Evolutionary conservation across 768 basidiomycete genomes (phyloP).

Genomic region (Kwoniella mangroviensis): DNA sequence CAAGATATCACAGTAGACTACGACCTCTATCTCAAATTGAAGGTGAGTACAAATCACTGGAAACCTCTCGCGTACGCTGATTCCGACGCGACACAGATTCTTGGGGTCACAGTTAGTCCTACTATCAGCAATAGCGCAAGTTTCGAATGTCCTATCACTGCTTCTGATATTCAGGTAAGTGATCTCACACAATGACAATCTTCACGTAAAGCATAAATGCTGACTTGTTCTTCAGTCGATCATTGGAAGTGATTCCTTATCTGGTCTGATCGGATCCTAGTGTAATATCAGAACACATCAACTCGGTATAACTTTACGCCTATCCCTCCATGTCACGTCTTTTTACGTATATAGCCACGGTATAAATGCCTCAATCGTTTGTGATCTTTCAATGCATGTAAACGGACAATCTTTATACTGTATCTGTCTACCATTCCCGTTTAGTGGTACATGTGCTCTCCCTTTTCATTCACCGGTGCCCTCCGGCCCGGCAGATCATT

Average conservation of each 20-base stretch:
- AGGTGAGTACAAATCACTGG: constrained; percentile 29
- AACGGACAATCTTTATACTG: constrained; percentile 3
- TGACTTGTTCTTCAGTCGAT: constrained; percentile 9
- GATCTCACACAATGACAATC: background rate
- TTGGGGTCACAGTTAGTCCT: constrained; percentile 47
- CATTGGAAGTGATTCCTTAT: constrained; percentile 17
- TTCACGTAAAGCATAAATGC: background rate
- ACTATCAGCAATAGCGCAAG: constrained; percentile 53
- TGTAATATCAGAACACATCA: background rate
- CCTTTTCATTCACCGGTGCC: background rate
- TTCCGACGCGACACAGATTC: constrained; percentile 26
- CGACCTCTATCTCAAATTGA: constrained; percentile 51
- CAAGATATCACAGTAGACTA: constrained; percentile 56
- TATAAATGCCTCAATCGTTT: background rate
- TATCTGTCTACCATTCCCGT: background rate
- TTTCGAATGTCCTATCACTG: constrained; percentile 53
- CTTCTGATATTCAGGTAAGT: constrained; percentile 48
- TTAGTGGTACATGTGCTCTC: constrained; percentile 13
- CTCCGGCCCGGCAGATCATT: constrained; percentile 3
- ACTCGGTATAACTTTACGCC: background rate
- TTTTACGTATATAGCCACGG: constrained; percentile 7
- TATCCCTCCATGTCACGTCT: background rate
- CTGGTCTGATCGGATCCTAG: constrained; percentile 10
- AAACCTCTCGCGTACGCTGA: constrained; percentile 3
- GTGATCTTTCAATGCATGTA: background rate